These are phyloP conservation scores for Pseudogymnoascus sp. DNA, from an alignment of 2,329 filamentous ascomycete genomes.

Conservation along the genomic window DNA sequence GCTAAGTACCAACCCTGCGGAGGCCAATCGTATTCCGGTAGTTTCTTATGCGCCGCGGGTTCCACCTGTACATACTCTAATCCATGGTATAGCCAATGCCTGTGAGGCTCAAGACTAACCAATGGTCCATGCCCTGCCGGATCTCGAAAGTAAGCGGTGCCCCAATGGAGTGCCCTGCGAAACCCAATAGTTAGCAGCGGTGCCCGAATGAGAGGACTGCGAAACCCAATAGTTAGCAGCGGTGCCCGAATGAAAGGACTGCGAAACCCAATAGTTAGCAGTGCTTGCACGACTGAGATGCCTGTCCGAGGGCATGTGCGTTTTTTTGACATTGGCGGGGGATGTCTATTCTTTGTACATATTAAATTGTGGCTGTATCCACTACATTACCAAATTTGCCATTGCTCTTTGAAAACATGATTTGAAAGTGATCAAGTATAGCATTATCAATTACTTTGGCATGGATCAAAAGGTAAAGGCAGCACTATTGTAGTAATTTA, in stretches of 20 bases:
- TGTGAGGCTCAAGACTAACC: not conserved
- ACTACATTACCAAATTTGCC: not conserved
- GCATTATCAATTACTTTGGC: no score
- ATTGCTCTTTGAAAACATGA: not conserved
- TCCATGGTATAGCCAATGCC: slow-evolving; percentile 9
- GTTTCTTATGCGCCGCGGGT: not conserved
- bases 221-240: not conserved
- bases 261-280: not conserved
- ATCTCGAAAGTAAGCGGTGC: not conserved
- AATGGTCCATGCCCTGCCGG: not conserved
- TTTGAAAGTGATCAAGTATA: not conserved
- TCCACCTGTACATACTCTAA: not conserved
- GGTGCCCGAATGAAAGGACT: not conserved
- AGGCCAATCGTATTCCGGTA: slow-evolving; percentile 1
- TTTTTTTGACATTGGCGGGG: not conserved
- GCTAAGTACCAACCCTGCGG: slow-evolving; percentile 6
- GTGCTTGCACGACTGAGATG: not conserved
- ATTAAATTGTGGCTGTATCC: not conserved
- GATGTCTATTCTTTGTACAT: not conserved
- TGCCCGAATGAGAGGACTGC: not conserved
- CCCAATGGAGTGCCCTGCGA: not conserved
- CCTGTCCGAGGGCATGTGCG: not conserved
- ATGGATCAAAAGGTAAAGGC: no score
- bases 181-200: not conserved
- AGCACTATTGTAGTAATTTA: no score